Percentiles rank a stretch among this genome's conserved stretches.
Conservation (phyloP, 2,329 filamentous ascomycete species). For the Fusarium sp. region DNA sequence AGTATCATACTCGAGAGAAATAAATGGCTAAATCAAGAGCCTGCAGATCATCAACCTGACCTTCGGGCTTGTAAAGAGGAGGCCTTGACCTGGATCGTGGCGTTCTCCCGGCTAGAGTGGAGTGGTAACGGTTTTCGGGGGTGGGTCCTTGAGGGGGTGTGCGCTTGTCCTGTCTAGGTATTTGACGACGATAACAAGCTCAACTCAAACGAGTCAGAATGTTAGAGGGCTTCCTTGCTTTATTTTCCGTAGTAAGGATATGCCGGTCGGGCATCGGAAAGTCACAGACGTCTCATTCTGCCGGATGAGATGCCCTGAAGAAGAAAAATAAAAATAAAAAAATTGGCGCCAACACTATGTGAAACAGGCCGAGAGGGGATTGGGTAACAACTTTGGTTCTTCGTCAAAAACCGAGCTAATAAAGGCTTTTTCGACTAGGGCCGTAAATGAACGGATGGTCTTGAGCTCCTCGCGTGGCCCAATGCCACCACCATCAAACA, state of each 20-base stretch:
- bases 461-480: slow-evolving; percentile 6
- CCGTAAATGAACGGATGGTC: slow-evolving; percentile 20
- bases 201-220: background rate
- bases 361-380: background rate
- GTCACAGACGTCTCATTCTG: background rate
- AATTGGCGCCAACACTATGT: background rate
- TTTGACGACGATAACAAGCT: slow-evolving; percentile 24
- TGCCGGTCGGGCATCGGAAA: background rate
- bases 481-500: slow-evolving; percentile 10
- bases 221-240: slow-evolving; percentile 1
- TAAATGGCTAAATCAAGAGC: slow-evolving; percentile 1
- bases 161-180: background rate
- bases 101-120: slow-evolving; percentile 25
- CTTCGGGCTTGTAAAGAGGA: background rate
- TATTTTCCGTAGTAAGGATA: background rate
- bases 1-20: background rate
- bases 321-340: background rate
- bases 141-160: slow-evolving; percentile 25
- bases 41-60: slow-evolving; percentile 22
- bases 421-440: slow-evolving; percentile 7
- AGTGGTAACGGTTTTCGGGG: slow-evolving; percentile 35
- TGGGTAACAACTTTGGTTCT: background rate
- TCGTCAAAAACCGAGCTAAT: background rate
- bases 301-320: background rate
- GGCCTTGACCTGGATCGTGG: slow-evolving; percentile 36